Percentiles rank a stretch among this genome's conserved stretches.
Conservation (phyloP, 2,329 filamentous ascomycete genomes). For the Pseudopyrenochaeta lycopersici region DNA sequence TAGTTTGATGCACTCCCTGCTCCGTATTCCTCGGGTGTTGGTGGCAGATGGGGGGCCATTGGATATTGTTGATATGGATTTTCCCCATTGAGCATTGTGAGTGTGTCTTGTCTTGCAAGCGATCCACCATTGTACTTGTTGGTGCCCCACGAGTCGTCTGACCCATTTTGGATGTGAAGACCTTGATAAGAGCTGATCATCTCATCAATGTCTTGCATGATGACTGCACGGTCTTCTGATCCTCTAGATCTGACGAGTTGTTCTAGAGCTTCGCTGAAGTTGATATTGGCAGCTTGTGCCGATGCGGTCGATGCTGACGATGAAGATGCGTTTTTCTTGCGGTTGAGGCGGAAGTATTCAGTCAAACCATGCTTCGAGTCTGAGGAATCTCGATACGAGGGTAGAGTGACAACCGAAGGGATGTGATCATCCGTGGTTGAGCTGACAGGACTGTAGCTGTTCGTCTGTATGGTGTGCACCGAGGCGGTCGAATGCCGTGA, state of each 20-base stretch:
- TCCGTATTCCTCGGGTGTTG: conserved; percentile 8
- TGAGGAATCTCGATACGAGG: conserved; percentile 14
- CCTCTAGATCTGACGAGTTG: conserved; percentile 26
- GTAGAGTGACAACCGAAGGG: conserved; percentile 29
- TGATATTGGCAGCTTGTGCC: conserved; percentile 14
- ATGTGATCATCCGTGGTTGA: conserved; percentile 24
- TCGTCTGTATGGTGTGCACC: conserved; percentile 24
- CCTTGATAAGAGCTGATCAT: conserved; percentile 44
- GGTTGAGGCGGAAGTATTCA: conserved; percentile 33
- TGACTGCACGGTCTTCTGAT: conserved; percentile 27
- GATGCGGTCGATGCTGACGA: conserved; percentile 7
- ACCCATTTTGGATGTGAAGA: conserved; percentile 11
- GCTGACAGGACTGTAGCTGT: conserved; percentile 7
- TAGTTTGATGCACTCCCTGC: not conserved
- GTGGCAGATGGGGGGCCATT: conserved; percentile 14
- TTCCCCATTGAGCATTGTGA: conserved; percentile 26
- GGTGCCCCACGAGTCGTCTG: conserved; percentile 5
- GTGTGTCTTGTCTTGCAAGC: conserved; percentile 26
- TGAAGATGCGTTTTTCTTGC: conserved; percentile 17
- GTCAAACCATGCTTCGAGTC: conserved; percentile 28
- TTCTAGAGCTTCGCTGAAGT: conserved; percentile 33
- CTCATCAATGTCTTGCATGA: conserved; percentile 46
- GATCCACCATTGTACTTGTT: conserved; percentile 6
- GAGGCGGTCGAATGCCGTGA: conserved; percentile 15
- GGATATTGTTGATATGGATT: conserved; percentile 15